These are phyloP conservation scores for Neospora caninum DNA, from an alignment of 169 alveolate genomes.

Conservation along the genomic window DNA sequence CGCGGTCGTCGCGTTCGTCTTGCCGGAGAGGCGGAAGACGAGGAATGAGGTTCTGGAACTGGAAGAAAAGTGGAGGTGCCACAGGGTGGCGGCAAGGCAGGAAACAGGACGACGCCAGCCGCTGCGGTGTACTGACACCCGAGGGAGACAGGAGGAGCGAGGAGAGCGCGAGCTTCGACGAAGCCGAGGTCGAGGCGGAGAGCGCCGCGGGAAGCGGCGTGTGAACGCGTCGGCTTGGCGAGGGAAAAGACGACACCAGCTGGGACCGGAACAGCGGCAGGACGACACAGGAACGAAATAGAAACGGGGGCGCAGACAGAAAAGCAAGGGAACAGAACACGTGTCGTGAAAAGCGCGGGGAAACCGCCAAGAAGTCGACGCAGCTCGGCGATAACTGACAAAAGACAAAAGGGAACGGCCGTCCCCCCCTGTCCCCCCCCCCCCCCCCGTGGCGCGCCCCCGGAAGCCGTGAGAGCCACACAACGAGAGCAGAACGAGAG, in stretches of 20 bases:
- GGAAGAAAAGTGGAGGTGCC: constrained; percentile 15
- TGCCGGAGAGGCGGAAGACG: background rate
- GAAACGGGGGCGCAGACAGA: too few species aligned
- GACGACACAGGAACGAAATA: too few species aligned
- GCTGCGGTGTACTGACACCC: background rate
- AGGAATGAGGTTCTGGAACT: background rate
- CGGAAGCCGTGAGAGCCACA: too few species aligned
- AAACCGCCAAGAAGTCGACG: too few species aligned
- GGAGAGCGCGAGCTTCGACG: background rate
- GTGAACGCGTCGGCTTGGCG: constrained; percentile 16
- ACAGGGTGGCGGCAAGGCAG: constrained; percentile 24
- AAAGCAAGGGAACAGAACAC: too few species aligned
- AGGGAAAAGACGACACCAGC: constrained; percentile 26
- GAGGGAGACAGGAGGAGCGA: constrained; percentile 10
- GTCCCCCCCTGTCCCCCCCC: too few species aligned
- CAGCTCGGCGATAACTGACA: too few species aligned
- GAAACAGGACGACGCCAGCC: background rate
- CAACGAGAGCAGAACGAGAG: too few species aligned
- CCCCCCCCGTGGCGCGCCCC: too few species aligned
- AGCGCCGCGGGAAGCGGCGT: background rate
- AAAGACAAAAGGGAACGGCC: too few species aligned
- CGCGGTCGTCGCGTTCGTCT: background rate
- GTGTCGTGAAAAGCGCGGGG: too few species aligned
- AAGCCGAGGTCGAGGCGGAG: background rate
- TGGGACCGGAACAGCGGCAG: background rate